A percentile compares a stretch with the other conserved stretches of the same genome.
These are phyloP conservation scores for Picea sitchensis DNA, from an alignment of 75 land plant genomes.

Conservation along the genomic window DNA sequence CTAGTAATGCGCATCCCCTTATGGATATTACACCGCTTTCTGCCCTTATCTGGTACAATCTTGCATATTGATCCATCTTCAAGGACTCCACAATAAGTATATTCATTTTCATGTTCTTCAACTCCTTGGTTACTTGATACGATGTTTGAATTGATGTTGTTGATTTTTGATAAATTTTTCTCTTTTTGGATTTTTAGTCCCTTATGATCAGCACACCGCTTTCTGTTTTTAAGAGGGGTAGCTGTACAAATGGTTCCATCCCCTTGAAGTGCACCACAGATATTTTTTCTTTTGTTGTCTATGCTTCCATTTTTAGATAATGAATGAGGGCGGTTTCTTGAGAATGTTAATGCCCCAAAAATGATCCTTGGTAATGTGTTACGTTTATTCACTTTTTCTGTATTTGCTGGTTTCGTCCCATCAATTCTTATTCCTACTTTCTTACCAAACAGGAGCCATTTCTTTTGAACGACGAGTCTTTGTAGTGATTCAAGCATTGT, in stretches of 20 bases:
- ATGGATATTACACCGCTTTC: slow-evolving; percentile 31
- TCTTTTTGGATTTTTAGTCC: slow-evolving; percentile 19
- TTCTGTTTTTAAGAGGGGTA: slow-evolving; percentile 16
- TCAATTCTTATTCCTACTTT: slow-evolving; percentile 39
- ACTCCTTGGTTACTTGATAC: neutral
- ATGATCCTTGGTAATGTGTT: neutral
- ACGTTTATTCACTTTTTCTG: neutral
- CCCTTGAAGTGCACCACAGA: neutral
- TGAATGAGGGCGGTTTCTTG: slow-evolving; percentile 1
- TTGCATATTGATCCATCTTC: slow-evolving; percentile 20
- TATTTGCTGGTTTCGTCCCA: slow-evolving; percentile 8
- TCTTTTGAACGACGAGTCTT: slow-evolving; percentile 13
- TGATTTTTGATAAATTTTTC: neutral
- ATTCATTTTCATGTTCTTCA: neutral
- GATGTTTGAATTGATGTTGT: neutral
- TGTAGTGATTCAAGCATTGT: neutral
- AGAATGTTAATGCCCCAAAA: slow-evolving; percentile 17
- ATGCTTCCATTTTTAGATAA: neutral
- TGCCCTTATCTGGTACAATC: slow-evolving; percentile 17
- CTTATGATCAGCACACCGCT: slow-evolving; percentile 40
- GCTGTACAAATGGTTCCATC: neutral
- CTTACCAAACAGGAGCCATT: neutral
- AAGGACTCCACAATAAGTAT: slow-evolving; percentile 17
- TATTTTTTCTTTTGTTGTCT: neutral
- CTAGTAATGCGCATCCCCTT: slow-evolving; percentile 23